Conservation (phyloP, 169 alveolate species). For the Miamiensis avidus region DNA sequence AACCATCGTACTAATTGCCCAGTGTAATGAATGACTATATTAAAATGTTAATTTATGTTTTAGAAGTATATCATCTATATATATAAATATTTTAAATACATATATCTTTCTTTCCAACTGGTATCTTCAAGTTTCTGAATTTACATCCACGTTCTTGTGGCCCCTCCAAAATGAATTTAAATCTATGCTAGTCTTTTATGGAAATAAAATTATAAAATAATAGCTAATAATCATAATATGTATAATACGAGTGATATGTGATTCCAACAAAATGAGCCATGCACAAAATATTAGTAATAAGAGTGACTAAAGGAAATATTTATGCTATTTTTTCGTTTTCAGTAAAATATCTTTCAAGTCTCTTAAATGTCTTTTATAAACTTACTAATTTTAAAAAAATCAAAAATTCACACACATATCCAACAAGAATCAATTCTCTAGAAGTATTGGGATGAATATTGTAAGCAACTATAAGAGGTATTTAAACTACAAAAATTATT, state of each 20-base stretch:
- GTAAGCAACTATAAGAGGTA: not conserved
- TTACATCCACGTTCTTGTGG: not conserved
- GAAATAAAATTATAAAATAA: no score
- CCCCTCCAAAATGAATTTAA: not conserved
- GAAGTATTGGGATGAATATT: no score
- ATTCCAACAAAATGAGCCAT: not conserved
- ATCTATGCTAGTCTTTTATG: not conserved
- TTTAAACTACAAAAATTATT: no score
- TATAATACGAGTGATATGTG: not conserved
- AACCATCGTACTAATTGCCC: not conserved
- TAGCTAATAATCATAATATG: no score
- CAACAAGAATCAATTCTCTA: not conserved
- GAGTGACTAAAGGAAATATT: not conserved
- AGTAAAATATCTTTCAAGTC: not conserved
- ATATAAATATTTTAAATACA: not conserved
- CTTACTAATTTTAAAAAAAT: no score
- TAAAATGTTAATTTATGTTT: no score
- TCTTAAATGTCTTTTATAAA: no score
- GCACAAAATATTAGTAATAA: no score
- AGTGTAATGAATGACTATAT: not conserved
- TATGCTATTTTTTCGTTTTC: not conserved
- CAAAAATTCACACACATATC: not conserved
- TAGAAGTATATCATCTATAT: no score
- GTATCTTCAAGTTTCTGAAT: not conserved
- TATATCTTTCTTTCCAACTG: not conserved